A percentile compares a stretch with the other conserved stretches of the same genome.
Conservation (phyloP, 306 rosid species). For the Sphenostylis stenocarpa region DNA sequence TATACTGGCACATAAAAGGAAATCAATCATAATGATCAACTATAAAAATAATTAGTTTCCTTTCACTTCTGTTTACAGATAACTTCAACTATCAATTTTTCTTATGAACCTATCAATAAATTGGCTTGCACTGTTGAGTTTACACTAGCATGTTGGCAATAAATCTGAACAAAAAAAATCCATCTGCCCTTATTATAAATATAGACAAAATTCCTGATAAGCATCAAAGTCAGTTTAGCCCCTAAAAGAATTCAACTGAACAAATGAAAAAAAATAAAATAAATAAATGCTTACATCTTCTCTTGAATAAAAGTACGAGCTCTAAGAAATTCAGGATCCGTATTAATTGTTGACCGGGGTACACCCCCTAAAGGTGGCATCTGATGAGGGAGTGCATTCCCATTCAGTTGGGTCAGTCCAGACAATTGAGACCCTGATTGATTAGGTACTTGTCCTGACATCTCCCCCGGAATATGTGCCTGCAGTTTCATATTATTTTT, state of each 20-base stretch:
- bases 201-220: neutral
- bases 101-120: neutral
- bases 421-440: conserved; percentile 73
- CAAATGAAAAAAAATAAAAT: neutral
- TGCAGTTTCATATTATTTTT: conserved; percentile 59
- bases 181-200: neutral
- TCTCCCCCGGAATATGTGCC: conserved; percentile 64
- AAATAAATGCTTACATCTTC: conserved; percentile 73
- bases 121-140: conserved; percentile 13
- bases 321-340: conserved; percentile 66
- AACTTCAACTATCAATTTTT: neutral
- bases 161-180: neutral
- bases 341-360: conserved; percentile 40
- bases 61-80: neutral
- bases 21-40: neutral
- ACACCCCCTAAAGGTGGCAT: conserved; percentile 46
- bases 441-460: conserved; percentile 73
- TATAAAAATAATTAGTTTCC: neutral
- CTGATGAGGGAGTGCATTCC: conserved; percentile 60
- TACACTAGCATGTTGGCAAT: neutral
- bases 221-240: conserved; percentile 15
- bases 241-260: neutral
- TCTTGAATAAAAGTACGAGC: conserved; percentile 60
- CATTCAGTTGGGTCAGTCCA: conserved; percentile 57
- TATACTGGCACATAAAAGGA: neutral